Evolutionary conservation across 164 flowering plant species (phyloP).

Genomic region (Berberis thunbergii): DNA sequence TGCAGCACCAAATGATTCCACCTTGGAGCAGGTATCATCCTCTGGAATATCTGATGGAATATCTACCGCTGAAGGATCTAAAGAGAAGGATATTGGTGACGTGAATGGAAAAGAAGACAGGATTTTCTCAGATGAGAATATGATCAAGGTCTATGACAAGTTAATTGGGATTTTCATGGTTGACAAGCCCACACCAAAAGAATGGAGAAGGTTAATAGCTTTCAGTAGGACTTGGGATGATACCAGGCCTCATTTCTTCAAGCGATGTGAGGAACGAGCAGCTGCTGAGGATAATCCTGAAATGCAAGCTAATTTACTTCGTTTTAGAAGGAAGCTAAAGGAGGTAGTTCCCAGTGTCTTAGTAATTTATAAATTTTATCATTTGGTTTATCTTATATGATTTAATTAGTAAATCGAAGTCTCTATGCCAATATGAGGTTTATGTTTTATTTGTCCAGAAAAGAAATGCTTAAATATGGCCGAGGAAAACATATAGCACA

Average conservation of each 20-base stretch:
- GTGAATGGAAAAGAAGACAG: slow-evolving; percentile 13
- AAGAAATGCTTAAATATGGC: no score
- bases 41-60: slow-evolving; percentile 10
- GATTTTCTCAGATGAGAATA: slow-evolving; percentile 25
- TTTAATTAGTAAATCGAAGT: no score
- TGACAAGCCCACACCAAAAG: slow-evolving; percentile 78
- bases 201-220: slow-evolving; percentile 85
- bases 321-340: slow-evolving; percentile 69
- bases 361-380: no score
- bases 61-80: slow-evolving; percentile 8
- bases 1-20: slow-evolving; percentile 21
- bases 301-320: slow-evolving; percentile 61
- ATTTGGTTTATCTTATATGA: no score
- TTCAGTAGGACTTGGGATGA: slow-evolving; percentile 71
- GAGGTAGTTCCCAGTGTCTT: slow-evolving; percentile 38
- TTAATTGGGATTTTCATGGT: slow-evolving; percentile 87
- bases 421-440: no score
- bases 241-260: slow-evolving; percentile 67
- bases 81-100: slow-evolving; percentile 3
- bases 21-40: slow-evolving; percentile 13
- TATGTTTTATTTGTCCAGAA: no score
- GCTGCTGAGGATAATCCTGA: slow-evolving; percentile 63
- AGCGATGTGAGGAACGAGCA: slow-evolving; percentile 67
- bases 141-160: slow-evolving; percentile 72
- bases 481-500: no score